Conservation (phyloP, 1,284 basidiomycete genomes). For the Xerocomus tenax region DNA sequence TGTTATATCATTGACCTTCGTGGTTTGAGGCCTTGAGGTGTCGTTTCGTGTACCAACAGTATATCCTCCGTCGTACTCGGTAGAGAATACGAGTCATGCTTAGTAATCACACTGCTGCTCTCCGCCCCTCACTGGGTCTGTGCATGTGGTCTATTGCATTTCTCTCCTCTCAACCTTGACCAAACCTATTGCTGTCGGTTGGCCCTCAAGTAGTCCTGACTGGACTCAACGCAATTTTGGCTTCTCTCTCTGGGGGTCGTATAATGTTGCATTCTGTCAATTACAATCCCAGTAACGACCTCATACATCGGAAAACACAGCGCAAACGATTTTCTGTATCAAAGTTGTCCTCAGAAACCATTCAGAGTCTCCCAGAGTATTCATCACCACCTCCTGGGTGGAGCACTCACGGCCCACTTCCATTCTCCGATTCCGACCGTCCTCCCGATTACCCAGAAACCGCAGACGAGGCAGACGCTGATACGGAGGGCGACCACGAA, state of each 20-base stretch:
- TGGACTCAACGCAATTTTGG: not conserved
- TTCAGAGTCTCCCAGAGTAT: slow-evolving; percentile 60
- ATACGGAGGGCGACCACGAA: slow-evolving; percentile 39
- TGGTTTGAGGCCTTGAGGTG: not conserved
- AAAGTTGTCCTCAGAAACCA: slow-evolving; percentile 61
- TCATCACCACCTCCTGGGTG: slow-evolving; percentile 35
- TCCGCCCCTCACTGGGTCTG: not conserved
- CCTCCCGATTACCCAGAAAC: slow-evolving; percentile 70
- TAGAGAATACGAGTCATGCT: not conserved
- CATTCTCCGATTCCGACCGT: slow-evolving; percentile 37
- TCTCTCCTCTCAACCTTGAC: slow-evolving; percentile 3
- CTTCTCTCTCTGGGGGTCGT: not conserved
- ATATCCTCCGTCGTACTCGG: too few species aligned
- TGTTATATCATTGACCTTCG: not conserved
- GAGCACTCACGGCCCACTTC: slow-evolving; percentile 5
- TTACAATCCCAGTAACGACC: slow-evolving; percentile 14
- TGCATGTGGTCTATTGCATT: not conserved
- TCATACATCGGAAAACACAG: slow-evolving; percentile 35
- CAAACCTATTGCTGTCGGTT: not conserved
- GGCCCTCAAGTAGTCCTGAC: slow-evolving; percentile 6
- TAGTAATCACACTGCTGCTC: slow-evolving; percentile 17
- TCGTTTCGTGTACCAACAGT: not conserved
- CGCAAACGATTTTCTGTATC: slow-evolving; percentile 50
- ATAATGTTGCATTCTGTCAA: slow-evolving; percentile 13
- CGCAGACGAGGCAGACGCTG: slow-evolving; percentile 66